Evolutionary conservation across 2,329 filamentous ascomycete species (phyloP).

Genomic region (Clathrospora elynae): DNA sequence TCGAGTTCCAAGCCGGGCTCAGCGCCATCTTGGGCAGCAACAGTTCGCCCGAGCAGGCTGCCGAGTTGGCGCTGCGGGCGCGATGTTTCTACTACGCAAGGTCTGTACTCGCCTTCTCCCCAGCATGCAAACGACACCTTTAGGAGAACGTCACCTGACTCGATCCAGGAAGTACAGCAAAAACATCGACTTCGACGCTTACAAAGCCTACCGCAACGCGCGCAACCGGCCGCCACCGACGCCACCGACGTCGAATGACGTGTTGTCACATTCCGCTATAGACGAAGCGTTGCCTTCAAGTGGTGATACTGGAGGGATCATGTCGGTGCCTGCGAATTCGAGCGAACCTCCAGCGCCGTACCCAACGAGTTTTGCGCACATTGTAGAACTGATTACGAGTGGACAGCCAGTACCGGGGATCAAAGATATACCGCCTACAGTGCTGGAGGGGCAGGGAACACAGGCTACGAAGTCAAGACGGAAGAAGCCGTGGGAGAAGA

Average conservation of each 20-base stretch:
- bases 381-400: slow-evolving; percentile 81
- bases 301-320: slow-evolving; percentile 22
- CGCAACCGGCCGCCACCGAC: slow-evolving; percentile 28
- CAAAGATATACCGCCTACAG: slow-evolving; percentile 79
- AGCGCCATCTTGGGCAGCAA: slow-evolving; percentile 66
- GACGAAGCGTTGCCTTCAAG: slow-evolving; percentile 5
- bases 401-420: slow-evolving; percentile 87
- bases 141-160: too few relatives aligned
- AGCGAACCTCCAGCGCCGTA: slow-evolving; percentile 66
- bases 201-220: slow-evolving; percentile 66
- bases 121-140: too few relatives aligned
- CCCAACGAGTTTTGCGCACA: slow-evolving; percentile 80
- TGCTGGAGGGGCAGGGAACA: slow-evolving; percentile 72
- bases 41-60: slow-evolving; percentile 58
- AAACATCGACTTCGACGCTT: slow-evolving; percentile 68
- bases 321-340: slow-evolving; percentile 30
- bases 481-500: slow-evolving; percentile 81
- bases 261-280: slow-evolving; percentile 13
- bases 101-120: too few relatives aligned
- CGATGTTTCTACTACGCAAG: slow-evolving; percentile 71
- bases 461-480: slow-evolving; percentile 58
- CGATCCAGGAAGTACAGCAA: slow-evolving; percentile 49
- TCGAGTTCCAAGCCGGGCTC: slow-evolving; percentile 70
- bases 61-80: slow-evolving; percentile 67
- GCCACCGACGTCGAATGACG: slow-evolving; percentile 25